A percentile compares a stretch with the other conserved stretches of the same genome.
Conservation (phyloP, 1,284 basidiomycete species). For the Albatrellus sp. region DNA sequence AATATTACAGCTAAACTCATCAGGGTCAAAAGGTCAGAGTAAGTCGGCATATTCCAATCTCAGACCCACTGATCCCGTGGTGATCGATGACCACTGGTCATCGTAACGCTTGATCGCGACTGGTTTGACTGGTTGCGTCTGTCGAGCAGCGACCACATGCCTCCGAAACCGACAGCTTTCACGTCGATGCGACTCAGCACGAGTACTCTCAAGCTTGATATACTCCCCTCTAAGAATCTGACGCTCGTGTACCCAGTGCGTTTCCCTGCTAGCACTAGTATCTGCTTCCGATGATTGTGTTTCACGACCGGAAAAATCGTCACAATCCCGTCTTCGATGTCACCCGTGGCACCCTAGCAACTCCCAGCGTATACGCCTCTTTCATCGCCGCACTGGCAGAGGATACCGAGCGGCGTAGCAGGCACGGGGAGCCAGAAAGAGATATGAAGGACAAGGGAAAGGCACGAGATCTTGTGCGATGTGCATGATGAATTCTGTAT, state of each 20-base stretch:
- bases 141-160: too few species aligned
- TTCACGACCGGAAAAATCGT: conserved; percentile 18
- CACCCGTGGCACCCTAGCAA: conserved; percentile 10
- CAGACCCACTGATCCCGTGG: too few species aligned
- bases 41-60: too few species aligned
- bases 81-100: too few species aligned
- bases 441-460: conserved; percentile 36
- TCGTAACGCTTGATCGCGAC: too few species aligned
- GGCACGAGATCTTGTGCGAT: conserved; percentile 23
- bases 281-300: conserved; percentile 1
- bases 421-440: conserved; percentile 9
- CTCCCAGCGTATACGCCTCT: background rate
- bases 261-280: conserved; percentile 20
- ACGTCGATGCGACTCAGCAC: conserved; percentile 15
- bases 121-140: too few species aligned
- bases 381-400: background rate
- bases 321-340: conserved; percentile 23
- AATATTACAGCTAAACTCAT: too few species aligned
- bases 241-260: conserved; percentile 30
- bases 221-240: conserved; percentile 14
- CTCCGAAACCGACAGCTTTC: too few species aligned
- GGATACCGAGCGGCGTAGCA: background rate
- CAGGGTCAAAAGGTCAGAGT: too few species aligned
- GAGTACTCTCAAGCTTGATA: conserved; percentile 13
- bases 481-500: conserved; percentile 12